Evolutionary conservation across 352 stramenopile genomes (phyloP).

Genomic region (Phytophthora cajani): DNA sequence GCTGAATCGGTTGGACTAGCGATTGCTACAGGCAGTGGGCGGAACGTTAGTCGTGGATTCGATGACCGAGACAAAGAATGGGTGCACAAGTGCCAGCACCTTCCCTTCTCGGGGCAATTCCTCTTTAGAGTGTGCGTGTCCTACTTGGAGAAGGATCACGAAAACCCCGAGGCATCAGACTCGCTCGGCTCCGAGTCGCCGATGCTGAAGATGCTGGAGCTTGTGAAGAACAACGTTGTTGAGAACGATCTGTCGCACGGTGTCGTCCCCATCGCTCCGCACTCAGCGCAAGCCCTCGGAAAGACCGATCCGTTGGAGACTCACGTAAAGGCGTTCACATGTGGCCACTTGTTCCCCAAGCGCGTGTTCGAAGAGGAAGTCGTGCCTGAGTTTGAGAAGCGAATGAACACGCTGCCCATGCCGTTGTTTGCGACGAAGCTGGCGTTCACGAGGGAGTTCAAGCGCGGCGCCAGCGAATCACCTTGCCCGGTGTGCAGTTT

Average conservation of each 20-base stretch:
- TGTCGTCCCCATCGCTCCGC: constrained; percentile 60
- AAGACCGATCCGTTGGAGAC: constrained; percentile 88
- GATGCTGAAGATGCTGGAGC: constrained; percentile 54
- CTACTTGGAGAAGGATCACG: constrained; percentile 51
- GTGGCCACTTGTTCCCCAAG: constrained; percentile 84
- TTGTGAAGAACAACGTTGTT: constrained; percentile 80
- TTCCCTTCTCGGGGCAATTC: constrained; percentile 84
- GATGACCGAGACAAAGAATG: constrained; percentile 83
- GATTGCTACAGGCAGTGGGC: constrained; percentile 13
- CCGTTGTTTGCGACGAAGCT: constrained; percentile 72
- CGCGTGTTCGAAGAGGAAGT: constrained; percentile 88
- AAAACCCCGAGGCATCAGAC: constrained; percentile 13
- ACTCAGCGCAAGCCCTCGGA: constrained; percentile 71
- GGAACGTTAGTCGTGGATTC: constrained; percentile 37
- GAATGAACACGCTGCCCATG: constrained; percentile 67
- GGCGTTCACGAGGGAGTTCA: constrained; percentile 73
- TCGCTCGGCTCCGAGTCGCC: constrained; percentile 15
- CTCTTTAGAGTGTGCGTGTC: constrained; percentile 78
- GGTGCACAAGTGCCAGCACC: constrained; percentile 73
- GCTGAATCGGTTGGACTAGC: constrained; percentile 12
- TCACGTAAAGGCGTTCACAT: constrained; percentile 87
- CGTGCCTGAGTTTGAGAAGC: constrained; percentile 82
- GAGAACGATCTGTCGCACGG: constrained; percentile 71
- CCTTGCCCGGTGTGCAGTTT: constrained; percentile 85
- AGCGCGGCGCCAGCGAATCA: constrained; percentile 61